phyloP scores from a whole-genome alignment of 306 rosid species.

The apple (Malus domestica) region ASM211411v1 NC_041790.1:35715001-35715500 shows the following conservation, averaged over 20 bases:
- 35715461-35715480: conserved; percentile 84
- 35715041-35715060: not conserved
- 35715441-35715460: conserved; percentile 91
- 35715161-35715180: conserved; percentile 97
- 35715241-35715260: conserved; percentile 80
- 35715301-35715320: not conserved
- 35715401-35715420: conserved; percentile 96
- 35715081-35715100: not conserved
- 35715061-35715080: not conserved
- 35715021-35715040: not conserved
- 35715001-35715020: not conserved
- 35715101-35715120: not conserved
- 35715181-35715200: conserved; percentile 92
- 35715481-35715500: conserved; percentile 61
- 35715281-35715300: conserved; percentile 19
- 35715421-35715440: conserved; percentile 92
- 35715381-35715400: conserved; percentile 84
- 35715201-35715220: conserved; percentile 95
- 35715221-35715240: conserved; percentile 80
- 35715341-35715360: not conserved
- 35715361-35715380: conserved; percentile 80
- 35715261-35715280: conserved; percentile 79
- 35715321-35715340: not conserved
- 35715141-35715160: conserved; percentile 81
- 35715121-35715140: not conserved